phyloP scores from a whole-genome alignment of 768 basidiomycete species.

The Mrakia frigida region DNA sequence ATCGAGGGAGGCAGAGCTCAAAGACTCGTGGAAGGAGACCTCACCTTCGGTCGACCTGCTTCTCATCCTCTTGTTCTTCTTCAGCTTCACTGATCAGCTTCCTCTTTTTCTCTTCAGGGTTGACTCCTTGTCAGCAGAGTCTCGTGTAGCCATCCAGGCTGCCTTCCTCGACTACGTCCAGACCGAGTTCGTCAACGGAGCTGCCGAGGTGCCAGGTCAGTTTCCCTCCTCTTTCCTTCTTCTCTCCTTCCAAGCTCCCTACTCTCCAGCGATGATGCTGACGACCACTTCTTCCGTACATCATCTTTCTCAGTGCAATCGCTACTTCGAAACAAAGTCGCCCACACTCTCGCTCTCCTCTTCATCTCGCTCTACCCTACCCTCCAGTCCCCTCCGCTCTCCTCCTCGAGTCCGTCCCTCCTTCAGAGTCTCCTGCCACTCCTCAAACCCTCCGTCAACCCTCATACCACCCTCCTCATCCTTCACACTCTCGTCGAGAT shows the following conservation, averaged over 20 bases:
- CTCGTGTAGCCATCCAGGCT: slow-evolving; percentile 55
- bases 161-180: slow-evolving; percentile 75
- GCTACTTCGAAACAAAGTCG: slow-evolving; percentile 75
- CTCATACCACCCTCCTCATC: slow-evolving; percentile 78
- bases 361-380: slow-evolving; percentile 43
- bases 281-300: slow-evolving; percentile 3
- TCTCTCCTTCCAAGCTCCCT: neutral
- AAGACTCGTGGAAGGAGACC: neutral
- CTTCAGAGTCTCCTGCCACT: slow-evolving; percentile 39
- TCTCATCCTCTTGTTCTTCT: neutral
- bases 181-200: slow-evolving; percentile 78
- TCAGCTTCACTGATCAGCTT: slow-evolving; percentile 48
- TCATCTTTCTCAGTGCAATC: slow-evolving; percentile 31
- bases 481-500: slow-evolving; percentile 91
- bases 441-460: slow-evolving; percentile 58
- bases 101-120: slow-evolving; percentile 46
- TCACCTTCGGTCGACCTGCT: neutral
- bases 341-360: slow-evolving; percentile 43
- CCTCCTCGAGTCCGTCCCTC: slow-evolving; percentile 40
- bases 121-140: slow-evolving; percentile 38
- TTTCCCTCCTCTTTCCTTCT: slow-evolving; percentile 33
- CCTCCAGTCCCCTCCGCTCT: slow-evolving; percentile 26
- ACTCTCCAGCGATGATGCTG: neutral
- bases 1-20: neutral
- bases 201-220: slow-evolving; percentile 82